Base-by-base conservation (phyloP, 1,284 basidiomycete species). In the Rhodotorula sp. region DNA sequence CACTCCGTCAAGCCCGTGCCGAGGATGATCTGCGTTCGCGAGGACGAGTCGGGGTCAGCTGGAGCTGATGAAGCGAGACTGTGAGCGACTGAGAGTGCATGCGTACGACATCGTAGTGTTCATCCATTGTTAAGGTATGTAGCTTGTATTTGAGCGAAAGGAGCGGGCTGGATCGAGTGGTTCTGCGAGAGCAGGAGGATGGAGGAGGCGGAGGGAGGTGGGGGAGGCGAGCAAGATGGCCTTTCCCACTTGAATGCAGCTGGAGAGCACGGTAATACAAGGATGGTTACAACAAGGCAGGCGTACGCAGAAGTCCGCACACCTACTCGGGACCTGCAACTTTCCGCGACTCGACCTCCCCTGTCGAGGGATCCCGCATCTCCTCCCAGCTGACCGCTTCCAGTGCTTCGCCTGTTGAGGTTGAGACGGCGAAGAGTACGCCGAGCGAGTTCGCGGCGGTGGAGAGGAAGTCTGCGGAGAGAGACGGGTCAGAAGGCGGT, bases 1-100 rank as follows among this genome's bases (percentile, higher is more conserved):
- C 96, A 99, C 82, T 99, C 96, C 65, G 95, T 96, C 80, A 99
- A 84, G 75, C 95, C 95, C 72, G 95, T 98, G 76, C 95, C 95
- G 64, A 81, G 79, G 61, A 82, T 75, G 68, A 77, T 76, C 73
- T 76, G 62, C n/a, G 51, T n/a, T n/a, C 20, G 56, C 19, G 32
- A 29, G 48, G 36, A 36, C 55, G 48, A 46, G n/a, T 47, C 27
- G 11, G 53, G 56, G 63, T n/a, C 13, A 32, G 19, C 10, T 24
- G 48, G 24, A 34, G n/a, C 27, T 39, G 46, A 47, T 44, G 32
- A 32, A 19, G 34, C 10, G 39, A n/a, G 20, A 27, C 24, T 51
- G 27, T 1, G 24, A 20, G 60, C 34, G 51, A 11, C 46, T 10
- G 47, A 48, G 27, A 24, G 19, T 4, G 7, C 27, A 22, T 27